Conservation (phyloP, 305 asterid genomes). For the Fraxinus greggii region DNA sequence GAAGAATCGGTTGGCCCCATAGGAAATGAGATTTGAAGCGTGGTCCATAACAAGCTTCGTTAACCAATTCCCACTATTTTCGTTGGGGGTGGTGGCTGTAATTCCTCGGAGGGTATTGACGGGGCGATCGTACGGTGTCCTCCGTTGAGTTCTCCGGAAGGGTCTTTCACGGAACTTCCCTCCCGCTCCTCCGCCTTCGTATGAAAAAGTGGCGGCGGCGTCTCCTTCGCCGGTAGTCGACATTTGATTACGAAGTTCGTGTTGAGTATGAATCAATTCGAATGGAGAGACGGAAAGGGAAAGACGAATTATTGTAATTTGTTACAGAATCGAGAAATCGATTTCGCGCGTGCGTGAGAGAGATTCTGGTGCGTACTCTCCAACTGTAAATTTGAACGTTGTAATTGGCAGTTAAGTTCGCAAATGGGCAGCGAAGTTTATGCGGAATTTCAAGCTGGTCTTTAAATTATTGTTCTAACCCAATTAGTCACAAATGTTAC, state of each 20-base stretch:
- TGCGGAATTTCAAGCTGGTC: not conserved
- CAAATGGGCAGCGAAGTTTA: not conserved
- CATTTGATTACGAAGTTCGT: conserved; percentile 40
- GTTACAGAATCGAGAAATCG: not conserved
- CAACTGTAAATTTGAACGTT: not conserved
- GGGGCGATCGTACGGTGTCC: conserved; percentile 86
- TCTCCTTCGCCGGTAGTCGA: conserved; percentile 61
- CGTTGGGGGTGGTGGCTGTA: conserved; percentile 22
- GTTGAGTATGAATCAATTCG: not conserved
- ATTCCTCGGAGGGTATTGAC: conserved; percentile 34
- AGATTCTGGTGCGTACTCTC: not conserved
- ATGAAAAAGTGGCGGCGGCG: conserved; percentile 33
- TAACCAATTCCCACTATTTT: conserved; percentile 47
- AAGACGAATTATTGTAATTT: conserved; percentile 16
- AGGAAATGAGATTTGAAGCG: conserved; percentile 60
- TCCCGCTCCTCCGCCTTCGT: conserved; percentile 55
- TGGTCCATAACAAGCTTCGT: conserved; percentile 72
- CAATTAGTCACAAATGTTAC: not conserved
- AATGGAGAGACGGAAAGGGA: conserved; percentile 14
- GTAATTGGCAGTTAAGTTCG: not conserved
- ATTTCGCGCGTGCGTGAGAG: not conserved
- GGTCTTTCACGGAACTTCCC: conserved; percentile 69
- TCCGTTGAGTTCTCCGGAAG: conserved; percentile 32
- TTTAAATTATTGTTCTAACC: not conserved
- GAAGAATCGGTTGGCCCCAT: conserved; percentile 58